phyloP scores from a whole-genome alignment of 1,284 basidiomycete species.

The Rhizoctonia solani region DNA sequence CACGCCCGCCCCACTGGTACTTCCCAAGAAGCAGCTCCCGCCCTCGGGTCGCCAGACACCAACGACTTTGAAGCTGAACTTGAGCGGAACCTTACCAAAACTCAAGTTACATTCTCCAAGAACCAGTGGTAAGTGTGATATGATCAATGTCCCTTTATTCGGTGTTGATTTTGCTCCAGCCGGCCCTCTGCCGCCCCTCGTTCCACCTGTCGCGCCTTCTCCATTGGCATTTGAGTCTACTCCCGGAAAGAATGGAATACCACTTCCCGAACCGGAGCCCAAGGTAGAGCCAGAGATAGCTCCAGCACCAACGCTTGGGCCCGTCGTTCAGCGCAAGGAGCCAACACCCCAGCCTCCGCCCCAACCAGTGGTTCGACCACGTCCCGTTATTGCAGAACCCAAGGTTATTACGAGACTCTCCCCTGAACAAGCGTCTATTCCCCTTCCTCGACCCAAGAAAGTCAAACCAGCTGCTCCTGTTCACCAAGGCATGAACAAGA shows the following conservation, averaged over 20 bases:
- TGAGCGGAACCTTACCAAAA: slow-evolving; percentile 5
- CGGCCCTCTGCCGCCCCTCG: slow-evolving; percentile 7
- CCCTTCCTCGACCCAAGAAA: slow-evolving; percentile 21
- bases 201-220: slow-evolving; percentile 15
- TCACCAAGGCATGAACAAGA: slow-evolving; percentile 37
- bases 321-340: background rate
- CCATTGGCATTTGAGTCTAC: slow-evolving; percentile 28
- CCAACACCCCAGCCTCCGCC: background rate
- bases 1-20: background rate
- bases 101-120: slow-evolving; percentile 23
- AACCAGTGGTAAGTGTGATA: slow-evolving; percentile 1
- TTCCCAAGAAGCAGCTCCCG: slow-evolving; percentile 16
- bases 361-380: background rate
- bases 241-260: slow-evolving; percentile 6
- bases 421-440: slow-evolving; percentile 3
- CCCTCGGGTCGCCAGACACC: slow-evolving; percentile 21
- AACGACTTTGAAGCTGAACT: slow-evolving; percentile 19
- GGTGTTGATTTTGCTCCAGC: background rate
- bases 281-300: background rate
- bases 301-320: background rate
- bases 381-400: slow-evolving; percentile 5
- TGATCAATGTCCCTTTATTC: background rate
- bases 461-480: slow-evolving; percentile 10
- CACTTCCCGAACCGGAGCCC: slow-evolving; percentile 6
- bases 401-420: background rate